Evolutionary conservation across 805 yeast species (phyloP).

Genomic region (Candida andamanensis): DNA sequence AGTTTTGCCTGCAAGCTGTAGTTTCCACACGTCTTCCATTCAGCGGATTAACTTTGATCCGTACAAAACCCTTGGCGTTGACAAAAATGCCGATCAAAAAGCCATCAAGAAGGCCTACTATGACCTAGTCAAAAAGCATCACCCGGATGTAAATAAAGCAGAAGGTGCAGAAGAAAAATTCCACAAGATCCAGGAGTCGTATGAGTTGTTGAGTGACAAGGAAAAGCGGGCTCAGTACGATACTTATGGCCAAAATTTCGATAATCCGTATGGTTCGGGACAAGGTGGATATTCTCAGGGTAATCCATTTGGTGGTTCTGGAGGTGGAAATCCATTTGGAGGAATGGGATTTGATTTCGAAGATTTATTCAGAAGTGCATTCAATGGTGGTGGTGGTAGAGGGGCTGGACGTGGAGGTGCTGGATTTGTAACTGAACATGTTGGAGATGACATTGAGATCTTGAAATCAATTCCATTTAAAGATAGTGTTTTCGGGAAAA

Average conservation of each 20-base stretch:
- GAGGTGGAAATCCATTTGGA: conserved; percentile 48
- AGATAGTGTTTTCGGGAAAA: conserved; percentile 81
- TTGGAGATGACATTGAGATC: conserved; percentile 86
- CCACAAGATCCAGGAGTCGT: conserved; percentile 91
- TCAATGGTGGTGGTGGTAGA: conserved; percentile 35
- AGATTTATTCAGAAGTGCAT: conserved; percentile 44
- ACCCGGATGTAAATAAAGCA: conserved; percentile 95
- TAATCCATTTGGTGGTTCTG: conserved; percentile 32
- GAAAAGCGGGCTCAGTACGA: conserved; percentile 85
- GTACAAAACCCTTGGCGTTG: conserved; percentile 76
- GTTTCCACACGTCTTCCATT: conserved; percentile 2
- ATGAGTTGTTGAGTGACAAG: conserved; percentile 84
- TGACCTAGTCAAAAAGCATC: conserved; percentile 86
- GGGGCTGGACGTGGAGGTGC: conserved; percentile 27
- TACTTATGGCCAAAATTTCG: conserved; percentile 86
- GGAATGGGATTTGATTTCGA: conserved; percentile 48
- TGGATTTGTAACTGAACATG: conserved; percentile 65
- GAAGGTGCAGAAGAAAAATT: conserved; percentile 81
- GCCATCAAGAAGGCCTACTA: conserved; percentile 94
- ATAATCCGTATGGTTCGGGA: conserved; percentile 43
- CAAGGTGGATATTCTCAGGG: conserved; percentile 41
- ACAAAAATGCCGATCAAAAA: conserved; percentile 61
- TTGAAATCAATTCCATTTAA: conserved; percentile 70
- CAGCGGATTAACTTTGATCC: conserved; percentile 57
- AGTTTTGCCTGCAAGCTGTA: not conserved